These are phyloP conservation scores for Ganoderma sinense DNA, from an alignment of 1,284 basidiomycete species.

Conservation along the genomic window DNA sequence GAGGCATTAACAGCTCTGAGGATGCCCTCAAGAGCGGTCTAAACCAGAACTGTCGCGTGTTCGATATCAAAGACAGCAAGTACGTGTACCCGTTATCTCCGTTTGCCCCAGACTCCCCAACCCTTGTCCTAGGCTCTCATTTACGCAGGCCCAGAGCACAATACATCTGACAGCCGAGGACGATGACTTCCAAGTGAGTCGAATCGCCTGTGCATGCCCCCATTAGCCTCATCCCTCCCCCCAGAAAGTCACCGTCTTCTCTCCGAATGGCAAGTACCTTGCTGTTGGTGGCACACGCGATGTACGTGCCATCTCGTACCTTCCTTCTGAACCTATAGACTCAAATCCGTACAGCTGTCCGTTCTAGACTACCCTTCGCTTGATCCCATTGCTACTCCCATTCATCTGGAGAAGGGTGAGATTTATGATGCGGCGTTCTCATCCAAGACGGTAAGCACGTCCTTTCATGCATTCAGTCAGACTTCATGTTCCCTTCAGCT, in stretches of 20 bases:
- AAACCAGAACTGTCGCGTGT: conserved; percentile 88
- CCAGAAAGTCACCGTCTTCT: conserved; percentile 83
- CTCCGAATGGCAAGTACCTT: conserved; percentile 66
- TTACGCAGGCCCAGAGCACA: conserved; percentile 65
- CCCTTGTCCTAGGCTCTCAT: conserved; percentile 54
- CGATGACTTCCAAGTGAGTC: conserved; percentile 79
- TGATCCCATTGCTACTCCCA: conserved; percentile 50
- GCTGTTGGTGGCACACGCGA: conserved; percentile 71
- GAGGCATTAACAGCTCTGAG: conserved; percentile 84
- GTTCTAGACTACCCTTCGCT: conserved; percentile 76
- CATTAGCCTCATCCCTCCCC: conserved; percentile 20
- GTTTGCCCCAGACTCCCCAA: neutral
- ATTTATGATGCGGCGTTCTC: conserved; percentile 82
- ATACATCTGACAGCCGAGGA: conserved; percentile 66
- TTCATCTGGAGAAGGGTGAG: conserved; percentile 66
- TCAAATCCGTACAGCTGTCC: conserved; percentile 56
- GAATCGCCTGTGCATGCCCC: neutral
- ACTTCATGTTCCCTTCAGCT: conserved; percentile 50
- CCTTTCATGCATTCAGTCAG: neutral
- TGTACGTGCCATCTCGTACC: conserved; percentile 48
- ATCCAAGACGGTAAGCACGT: conserved; percentile 50
- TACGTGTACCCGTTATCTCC: conserved; percentile 40
- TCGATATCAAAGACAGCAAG: conserved; percentile 67
- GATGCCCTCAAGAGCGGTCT: conserved; percentile 67
- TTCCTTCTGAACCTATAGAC: neutral